A percentile compares a stretch with the other conserved stretches of the same genome.
Conservation (phyloP, 352 stramenopile species). For the Globisporangium cylindrosporum region DNA sequence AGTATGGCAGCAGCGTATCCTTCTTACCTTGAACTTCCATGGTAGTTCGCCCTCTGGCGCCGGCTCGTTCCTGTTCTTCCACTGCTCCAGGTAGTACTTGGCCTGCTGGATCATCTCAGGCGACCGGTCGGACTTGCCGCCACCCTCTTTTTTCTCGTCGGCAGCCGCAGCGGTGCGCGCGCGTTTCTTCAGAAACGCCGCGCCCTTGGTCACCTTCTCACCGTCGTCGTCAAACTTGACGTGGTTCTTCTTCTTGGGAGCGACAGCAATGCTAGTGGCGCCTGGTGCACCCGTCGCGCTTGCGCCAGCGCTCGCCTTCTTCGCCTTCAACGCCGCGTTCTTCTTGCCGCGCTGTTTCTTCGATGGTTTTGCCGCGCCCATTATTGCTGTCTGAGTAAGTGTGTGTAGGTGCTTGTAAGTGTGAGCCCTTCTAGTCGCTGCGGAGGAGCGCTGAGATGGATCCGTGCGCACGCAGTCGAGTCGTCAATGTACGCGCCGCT, state of each 20-base stretch:
- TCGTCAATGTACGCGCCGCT: not conserved
- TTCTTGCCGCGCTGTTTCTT: constrained; percentile 81
- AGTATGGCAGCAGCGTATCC: not conserved
- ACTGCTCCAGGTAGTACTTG: constrained; percentile 81
- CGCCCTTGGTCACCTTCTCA: constrained; percentile 33
- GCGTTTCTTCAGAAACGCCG: constrained; percentile 47
- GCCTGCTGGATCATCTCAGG: constrained; percentile 78
- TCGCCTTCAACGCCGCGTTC: constrained; percentile 37
- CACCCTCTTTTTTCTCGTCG: constrained; percentile 34
- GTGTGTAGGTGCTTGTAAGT: not conserved
- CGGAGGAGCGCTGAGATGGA: not conserved
- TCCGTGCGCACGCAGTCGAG: not conserved
- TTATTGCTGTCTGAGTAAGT: constrained; percentile 13
- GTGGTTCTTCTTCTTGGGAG: constrained; percentile 33
- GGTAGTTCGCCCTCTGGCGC: constrained; percentile 47
- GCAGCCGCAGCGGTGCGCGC: constrained; percentile 18
- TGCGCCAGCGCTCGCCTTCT: constrained; percentile 10
- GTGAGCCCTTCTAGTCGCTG: not conserved
- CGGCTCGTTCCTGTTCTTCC: constrained; percentile 56
- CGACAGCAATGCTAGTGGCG: constrained; percentile 21
- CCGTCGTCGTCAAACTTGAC: constrained; percentile 69
- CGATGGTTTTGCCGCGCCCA: constrained; percentile 56
- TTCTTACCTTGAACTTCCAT: constrained; percentile 80
- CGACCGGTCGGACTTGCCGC: constrained; percentile 67
- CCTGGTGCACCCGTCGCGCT: constrained; percentile 7